Evolutionary conservation across 805 yeast species (phyloP), one percentile per base, ranked within the genome.

Genomic region (Saturnispora quitensis): DNA sequence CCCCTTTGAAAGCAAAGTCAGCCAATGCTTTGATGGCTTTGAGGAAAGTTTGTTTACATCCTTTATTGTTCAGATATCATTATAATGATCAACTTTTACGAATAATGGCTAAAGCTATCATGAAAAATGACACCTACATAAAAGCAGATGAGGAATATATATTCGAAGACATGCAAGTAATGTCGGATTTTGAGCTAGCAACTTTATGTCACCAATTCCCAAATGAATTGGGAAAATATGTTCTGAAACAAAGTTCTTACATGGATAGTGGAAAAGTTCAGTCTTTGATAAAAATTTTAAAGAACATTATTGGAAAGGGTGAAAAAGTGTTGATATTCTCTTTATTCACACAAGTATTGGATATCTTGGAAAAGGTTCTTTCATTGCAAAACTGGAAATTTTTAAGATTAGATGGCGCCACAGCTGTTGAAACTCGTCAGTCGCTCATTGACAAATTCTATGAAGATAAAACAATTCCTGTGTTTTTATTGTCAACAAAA

Each of bases 21-120:
- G 73, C 83, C 18, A 91, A 90, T 62, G 77, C 87, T 42, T 76
- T 93, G 57, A 91, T 93, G 98, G 76, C 81, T 34, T 73, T 93
- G 52, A 77, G 99, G 59, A 93, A 93, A 64, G 96, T 97, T 2
- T 84, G 97, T 0, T 72, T 91, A 56, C 99, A 93, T 67, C 98
- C 98, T 5, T 68, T 93, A 49, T 70, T 93, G 53, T 90, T 91
- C 70, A 73, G 99, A 62, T 68, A 71, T 35, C 59, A 73, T 28
- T 93, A 80, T 63, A 71, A 71, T 24, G 87, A 86, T 60, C 72
- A 68, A 1, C 70, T 59, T 27, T 63, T 93, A 51, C 64, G 66
- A 46, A 64, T 72, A 43, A 93, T 93, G 98, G 75, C 96, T 42
- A 76, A 72, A 53, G 81, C 76, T 25, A 90, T 93, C 46, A 82